A percentile compares a stretch with the other conserved stretches of the same genome.
Evolutionary conservation across 331 rosid genomes (phyloP).

Genomic region (Phaseolus coccineus): DNA sequence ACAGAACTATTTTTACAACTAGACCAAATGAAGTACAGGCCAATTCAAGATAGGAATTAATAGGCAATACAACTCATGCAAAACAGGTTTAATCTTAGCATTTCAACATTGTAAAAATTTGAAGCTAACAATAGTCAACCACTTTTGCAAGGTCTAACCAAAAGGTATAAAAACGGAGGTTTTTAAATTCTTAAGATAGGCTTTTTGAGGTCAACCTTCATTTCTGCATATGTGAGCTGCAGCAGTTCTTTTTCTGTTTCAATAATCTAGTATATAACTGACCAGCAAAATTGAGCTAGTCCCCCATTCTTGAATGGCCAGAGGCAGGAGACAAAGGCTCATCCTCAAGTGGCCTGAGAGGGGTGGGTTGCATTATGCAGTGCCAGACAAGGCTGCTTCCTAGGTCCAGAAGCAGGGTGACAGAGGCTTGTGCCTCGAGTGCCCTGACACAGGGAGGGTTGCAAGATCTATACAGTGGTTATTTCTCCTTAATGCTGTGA

Average conservation of each 20-base stretch:
- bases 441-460: too few relatives aligned
- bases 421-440: too few relatives aligned
- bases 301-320: neutral
- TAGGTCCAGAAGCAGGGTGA: too few relatives aligned
- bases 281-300: neutral
- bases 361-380: too few relatives aligned
- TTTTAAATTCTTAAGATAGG: slow-evolving; percentile 24
- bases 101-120: slow-evolving; percentile 26
- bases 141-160: slow-evolving; percentile 1
- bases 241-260: neutral
- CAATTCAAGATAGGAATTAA: slow-evolving; percentile 19
- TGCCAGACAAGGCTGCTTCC: too few relatives aligned
- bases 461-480: too few relatives aligned
- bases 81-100: slow-evolving; percentile 29
- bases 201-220: slow-evolving; percentile 6
- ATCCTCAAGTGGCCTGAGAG: too few relatives aligned
- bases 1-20: neutral
- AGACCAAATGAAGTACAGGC: slow-evolving; percentile 35
- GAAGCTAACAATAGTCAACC: neutral
- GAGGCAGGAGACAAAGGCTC: too few relatives aligned
- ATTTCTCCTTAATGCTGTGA: too few relatives aligned
- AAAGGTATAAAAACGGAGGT: neutral
- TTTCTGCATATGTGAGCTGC: slow-evolving; percentile 8
- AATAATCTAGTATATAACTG: slow-evolving; percentile 14
- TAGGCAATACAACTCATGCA: slow-evolving; percentile 26